Percentiles rank a stretch among this genome's conserved stretches.
Conservation (phyloP, 768 basidiomycete genomes). For the Russula vinacea region DNA sequence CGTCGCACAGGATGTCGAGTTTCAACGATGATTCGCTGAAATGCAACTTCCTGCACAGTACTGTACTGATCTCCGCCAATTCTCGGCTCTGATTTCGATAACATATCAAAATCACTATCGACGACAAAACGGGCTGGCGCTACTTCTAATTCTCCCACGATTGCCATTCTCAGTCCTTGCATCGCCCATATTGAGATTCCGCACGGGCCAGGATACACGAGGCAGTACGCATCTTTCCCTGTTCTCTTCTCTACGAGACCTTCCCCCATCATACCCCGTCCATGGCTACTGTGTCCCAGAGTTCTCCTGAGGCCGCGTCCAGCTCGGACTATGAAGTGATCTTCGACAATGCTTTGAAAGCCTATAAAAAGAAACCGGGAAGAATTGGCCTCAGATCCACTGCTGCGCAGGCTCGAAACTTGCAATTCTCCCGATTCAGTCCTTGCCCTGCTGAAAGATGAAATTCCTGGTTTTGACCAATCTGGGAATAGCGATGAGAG, state of each 20-base stretch:
- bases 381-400: not conserved
- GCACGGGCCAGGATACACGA: too few relatives aligned
- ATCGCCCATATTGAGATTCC: too few relatives aligned
- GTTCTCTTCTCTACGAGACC: not conserved
- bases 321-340: not conserved
- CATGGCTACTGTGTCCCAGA: not conserved
- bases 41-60: too few relatives aligned
- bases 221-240: too few relatives aligned
- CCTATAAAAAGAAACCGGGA: not conserved
- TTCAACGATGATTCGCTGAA: too few relatives aligned
- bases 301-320: not conserved
- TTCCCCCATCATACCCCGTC: not conserved
- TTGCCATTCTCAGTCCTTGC: too few relatives aligned
- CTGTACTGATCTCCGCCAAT: too few relatives aligned
- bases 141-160: too few relatives aligned
- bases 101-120: too few relatives aligned
- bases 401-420: not conserved
- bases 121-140: too few relatives aligned
- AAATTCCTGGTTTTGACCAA: not conserved
- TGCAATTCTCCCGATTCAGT: slow-evolving; percentile 1
- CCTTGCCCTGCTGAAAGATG: not conserved
- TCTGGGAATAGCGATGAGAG: not conserved
- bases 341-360: not conserved
- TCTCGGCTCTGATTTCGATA: too few relatives aligned
- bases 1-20: too few relatives aligned